Percentiles rank a stretch among this genome's conserved stretches.
These are phyloP conservation scores for Amylocarpus encephaloides DNA, from an alignment of 2,329 filamentous ascomycete species.

Conservation along the genomic window DNA sequence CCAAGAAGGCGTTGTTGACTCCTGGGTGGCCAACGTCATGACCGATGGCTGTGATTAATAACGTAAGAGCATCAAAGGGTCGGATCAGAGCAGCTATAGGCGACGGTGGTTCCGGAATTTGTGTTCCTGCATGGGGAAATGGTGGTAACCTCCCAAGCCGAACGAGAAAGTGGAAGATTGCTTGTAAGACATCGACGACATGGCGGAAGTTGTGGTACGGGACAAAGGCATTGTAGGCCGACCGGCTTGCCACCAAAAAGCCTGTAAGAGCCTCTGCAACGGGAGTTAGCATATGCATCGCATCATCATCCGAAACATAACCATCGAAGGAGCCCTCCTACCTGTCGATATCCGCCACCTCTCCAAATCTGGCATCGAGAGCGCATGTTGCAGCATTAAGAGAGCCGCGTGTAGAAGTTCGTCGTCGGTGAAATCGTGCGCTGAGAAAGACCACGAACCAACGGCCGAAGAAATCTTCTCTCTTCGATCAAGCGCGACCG, in stretches of 20 bases:
- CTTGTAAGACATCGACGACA: slow-evolving; percentile 92
- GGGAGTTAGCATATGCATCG: slow-evolving; percentile 36
- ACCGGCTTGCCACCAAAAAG: slow-evolving; percentile 81
- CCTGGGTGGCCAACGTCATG: slow-evolving; percentile 97
- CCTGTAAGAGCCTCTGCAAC: slow-evolving; percentile 67
- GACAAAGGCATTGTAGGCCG: slow-evolving; percentile 94
- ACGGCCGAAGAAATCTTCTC: slow-evolving; percentile 57
- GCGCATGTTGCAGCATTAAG: slow-evolving; percentile 82
- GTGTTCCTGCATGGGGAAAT: slow-evolving; percentile 42
- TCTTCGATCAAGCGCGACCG: slow-evolving; percentile 60
- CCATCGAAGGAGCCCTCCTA: slow-evolving; percentile 37
- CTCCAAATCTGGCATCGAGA: slow-evolving; percentile 74
- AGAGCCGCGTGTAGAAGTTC: slow-evolving; percentile 82
- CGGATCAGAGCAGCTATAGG: slow-evolving; percentile 69
- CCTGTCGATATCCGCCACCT: slow-evolving; percentile 73
- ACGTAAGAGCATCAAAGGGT: slow-evolving; percentile 80
- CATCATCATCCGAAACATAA: slow-evolving; percentile 23
- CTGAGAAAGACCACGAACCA: slow-evolving; percentile 80
- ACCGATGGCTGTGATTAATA: slow-evolving; percentile 92
- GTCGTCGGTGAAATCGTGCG: slow-evolving; percentile 83
- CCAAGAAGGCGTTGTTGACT: slow-evolving; percentile 94
- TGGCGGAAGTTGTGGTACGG: slow-evolving; percentile 98
- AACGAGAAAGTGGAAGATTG: slow-evolving; percentile 83
- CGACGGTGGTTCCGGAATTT: slow-evolving; percentile 33
- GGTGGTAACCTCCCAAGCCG: slow-evolving; percentile 68